phyloP scores from a whole-genome alignment of 1,139 yeast genomes.

The Dujonia santamariae region DNA sequence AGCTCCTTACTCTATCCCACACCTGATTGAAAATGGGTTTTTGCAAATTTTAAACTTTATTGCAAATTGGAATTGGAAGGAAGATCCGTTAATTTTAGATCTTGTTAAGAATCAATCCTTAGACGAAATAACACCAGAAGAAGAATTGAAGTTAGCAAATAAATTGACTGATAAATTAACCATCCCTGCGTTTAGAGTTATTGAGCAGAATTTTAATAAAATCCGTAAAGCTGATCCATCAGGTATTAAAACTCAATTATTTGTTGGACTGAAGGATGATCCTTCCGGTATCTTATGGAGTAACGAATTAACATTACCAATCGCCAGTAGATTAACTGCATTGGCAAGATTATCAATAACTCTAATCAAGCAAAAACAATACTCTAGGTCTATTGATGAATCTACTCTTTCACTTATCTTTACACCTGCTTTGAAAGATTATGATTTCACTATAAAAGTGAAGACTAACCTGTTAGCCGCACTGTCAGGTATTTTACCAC shows the following conservation, averaged over 20 bases:
- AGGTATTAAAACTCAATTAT: constrained; percentile 74
- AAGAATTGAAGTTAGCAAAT: constrained; percentile 15
- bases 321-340: constrained; percentile 85
- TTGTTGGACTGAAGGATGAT: constrained; percentile 79
- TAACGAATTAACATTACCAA: constrained; percentile 64
- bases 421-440: constrained; percentile 80
- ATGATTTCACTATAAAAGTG: constrained; percentile 70
- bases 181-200: constrained; percentile 57
- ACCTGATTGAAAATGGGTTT: constrained; percentile 78
- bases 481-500: constrained; percentile 55
- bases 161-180: constrained; percentile 60
- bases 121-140: constrained; percentile 14
- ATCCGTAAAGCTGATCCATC: constrained; percentile 78
- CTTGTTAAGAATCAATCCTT: constrained; percentile 34
- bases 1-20: constrained; percentile 77
- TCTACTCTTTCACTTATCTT: constrained; percentile 56
- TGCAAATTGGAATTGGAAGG: constrained; percentile 92
- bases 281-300: constrained; percentile 85
- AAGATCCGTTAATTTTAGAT: constrained; percentile 77
- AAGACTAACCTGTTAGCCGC: constrained; percentile 42
- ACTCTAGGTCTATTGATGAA: constrained; percentile 41
- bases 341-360: constrained; percentile 73
- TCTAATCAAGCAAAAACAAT: constrained; percentile 42
- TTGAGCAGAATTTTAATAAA: constrained; percentile 61
- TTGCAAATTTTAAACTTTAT: constrained; percentile 68